phyloP scores from a whole-genome alignment of 768 basidiomycete species.

The Chalciporus sphaerocephalus region DNA sequence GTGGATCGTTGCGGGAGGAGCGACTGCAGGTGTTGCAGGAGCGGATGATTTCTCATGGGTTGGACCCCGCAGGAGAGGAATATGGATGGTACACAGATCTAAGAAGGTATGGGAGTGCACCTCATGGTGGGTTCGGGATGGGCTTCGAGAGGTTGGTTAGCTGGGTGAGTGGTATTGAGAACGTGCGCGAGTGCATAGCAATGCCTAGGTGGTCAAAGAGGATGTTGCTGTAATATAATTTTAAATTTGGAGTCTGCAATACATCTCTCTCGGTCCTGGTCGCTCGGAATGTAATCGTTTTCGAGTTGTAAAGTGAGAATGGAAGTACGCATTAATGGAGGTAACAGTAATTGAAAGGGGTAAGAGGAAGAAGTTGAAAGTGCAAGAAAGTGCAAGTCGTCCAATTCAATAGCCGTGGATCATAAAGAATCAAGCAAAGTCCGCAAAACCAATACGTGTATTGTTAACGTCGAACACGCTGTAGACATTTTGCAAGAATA shows the following conservation, averaged over 20 bases:
- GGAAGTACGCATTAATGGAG: no score
- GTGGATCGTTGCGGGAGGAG: constrained; percentile 88
- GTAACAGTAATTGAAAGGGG: no score
- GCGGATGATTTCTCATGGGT: constrained; percentile 46
- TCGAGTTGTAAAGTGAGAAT: no score
- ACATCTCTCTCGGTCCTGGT: no score
- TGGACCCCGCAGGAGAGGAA: constrained; percentile 38
- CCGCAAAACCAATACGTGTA: constrained; percentile 40
- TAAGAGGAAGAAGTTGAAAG: no score
- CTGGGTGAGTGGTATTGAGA: constrained; percentile 84
- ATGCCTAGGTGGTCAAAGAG: constrained; percentile 88
- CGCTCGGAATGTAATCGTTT: no score
- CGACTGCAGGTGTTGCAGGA: constrained; percentile 47
- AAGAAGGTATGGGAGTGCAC: constrained; percentile 77
- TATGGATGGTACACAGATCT: constrained; percentile 80
- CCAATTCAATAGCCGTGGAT: background rate
- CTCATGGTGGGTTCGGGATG: constrained; percentile 94
- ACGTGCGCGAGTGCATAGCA: constrained; percentile 88
- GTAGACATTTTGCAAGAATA: constrained; percentile 34
- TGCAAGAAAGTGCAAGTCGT: background rate
- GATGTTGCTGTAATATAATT: constrained; percentile 51
- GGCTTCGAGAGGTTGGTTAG: constrained; percentile 90
- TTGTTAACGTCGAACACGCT: constrained; percentile 30
- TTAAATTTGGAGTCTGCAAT: background rate
- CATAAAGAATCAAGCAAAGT: constrained; percentile 18